Evolutionary conservation across 345 rosid genomes (phyloP).

Genomic region (Jatropha curcas): DNA sequence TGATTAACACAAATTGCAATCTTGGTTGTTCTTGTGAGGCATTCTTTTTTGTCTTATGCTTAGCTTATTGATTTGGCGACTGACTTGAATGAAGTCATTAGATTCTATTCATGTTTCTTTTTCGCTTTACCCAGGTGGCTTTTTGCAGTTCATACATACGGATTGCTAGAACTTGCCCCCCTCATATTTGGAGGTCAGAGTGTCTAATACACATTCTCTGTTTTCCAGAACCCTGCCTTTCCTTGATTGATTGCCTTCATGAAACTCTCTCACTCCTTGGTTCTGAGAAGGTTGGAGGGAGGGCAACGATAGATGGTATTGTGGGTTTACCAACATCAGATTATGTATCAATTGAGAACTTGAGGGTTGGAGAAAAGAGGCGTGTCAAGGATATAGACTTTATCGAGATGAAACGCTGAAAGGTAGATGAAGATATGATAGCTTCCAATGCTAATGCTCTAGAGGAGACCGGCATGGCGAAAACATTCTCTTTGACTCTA

Average conservation of each 20-base stretch:
- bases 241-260: constrained; percentile 71
- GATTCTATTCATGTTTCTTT: not conserved
- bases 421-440: constrained; percentile 47
- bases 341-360: constrained; percentile 38
- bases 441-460: constrained; percentile 34
- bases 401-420: constrained; percentile 58
- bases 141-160: constrained; percentile 66
- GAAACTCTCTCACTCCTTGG: constrained; percentile 59
- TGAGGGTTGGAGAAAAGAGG: constrained; percentile 64
- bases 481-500: constrained; percentile 96
- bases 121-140: constrained; percentile 55
- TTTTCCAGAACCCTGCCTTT: constrained; percentile 64
- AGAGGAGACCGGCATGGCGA: constrained; percentile 77
- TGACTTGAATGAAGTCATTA: not conserved
- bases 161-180: constrained; percentile 75
- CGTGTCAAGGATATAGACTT: constrained; percentile 40
- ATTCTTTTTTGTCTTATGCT: not conserved
- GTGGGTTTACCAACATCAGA: constrained; percentile 28
- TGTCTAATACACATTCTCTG: constrained; percentile 57
- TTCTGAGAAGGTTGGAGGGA: constrained; percentile 50
- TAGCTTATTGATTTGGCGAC: not conserved
- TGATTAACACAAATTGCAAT: constrained; percentile 15
- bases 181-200: constrained; percentile 78
- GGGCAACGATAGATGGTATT: constrained; percentile 27
- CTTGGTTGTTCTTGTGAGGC: constrained; percentile 4